Conservation (phyloP, 108 stramenopile genomes). For the Hondaea fermentalgiana region DNA sequence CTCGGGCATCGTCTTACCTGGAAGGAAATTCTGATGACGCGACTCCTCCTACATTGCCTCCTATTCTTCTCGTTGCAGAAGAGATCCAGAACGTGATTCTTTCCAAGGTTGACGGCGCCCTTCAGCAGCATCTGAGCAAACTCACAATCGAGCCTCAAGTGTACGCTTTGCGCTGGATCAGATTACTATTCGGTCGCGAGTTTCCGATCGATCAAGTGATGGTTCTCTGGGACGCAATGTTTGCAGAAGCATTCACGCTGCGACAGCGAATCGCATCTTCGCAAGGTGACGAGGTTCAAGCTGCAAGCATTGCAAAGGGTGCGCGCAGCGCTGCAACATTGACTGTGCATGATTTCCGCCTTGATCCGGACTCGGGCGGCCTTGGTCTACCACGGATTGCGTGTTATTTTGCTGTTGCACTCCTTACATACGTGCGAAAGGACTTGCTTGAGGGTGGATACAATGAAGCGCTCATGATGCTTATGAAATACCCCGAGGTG, state of each 20-base stretch:
- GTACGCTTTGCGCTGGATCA: conserved; percentile 42
- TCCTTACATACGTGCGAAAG: not conserved
- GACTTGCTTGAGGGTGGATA: not conserved
- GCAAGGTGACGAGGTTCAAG: not conserved
- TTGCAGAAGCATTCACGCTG: conserved; percentile 18
- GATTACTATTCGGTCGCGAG: conserved; percentile 39
- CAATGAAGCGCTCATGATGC: not conserved
- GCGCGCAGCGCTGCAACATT: not conserved
- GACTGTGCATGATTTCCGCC: not conserved
- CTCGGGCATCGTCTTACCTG: not conserved
- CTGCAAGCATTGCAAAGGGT: not conserved
- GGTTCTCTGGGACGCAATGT: conserved; percentile 35
- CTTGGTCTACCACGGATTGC: not conserved
- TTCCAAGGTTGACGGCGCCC: conserved; percentile 28
- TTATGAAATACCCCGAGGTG: not conserved
- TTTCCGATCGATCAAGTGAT: conserved; percentile 23
- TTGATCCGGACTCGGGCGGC: not conserved
- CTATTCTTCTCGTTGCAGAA: conserved; percentile 29
- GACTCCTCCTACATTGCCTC: not conserved
- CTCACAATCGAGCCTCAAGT: conserved; percentile 37
- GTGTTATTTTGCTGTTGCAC: not conserved
- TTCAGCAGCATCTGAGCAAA: conserved; percentile 29
- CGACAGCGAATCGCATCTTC: not conserved
- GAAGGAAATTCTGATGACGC: too few relatives aligned
- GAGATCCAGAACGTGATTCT: conserved; percentile 27